Base-by-base conservation (phyloP, 495 filamentous ascomycete genomes). In the Hypoxylon lenormandii region DNA sequence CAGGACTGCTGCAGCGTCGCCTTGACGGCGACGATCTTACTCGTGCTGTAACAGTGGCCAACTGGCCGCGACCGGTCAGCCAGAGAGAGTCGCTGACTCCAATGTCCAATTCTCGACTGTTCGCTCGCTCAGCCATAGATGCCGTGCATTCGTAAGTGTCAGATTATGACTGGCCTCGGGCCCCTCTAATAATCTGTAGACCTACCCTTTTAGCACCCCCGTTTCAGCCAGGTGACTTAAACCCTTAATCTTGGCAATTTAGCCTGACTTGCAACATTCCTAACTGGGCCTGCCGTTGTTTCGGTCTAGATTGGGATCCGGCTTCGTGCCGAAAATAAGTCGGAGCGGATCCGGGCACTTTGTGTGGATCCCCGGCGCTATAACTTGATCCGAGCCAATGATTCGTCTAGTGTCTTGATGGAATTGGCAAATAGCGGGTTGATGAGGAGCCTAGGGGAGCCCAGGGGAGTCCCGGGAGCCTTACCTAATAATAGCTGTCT, bases 221-320 rank as follows among this genome's bases (percentile, higher is more conserved):
- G 19, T 40, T 58, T 66, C 58, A 58, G 51, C 51, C 62, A 63
- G 53, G 56, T 66, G 57, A 66, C 62, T 66, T 59, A 63, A 33
- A 66, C 52, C 57, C 52, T 63, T 66, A 45, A 40, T 21, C 68
- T 71, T 71, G 68, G 68, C 68, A 65, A 62, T 71, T 66, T 66
- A 71, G 68, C 49, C 68, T 66, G 62, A 66, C 68, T 71, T 48
- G 68, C 30, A 71, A 71, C 68, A 71, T 71, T 71, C 68, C 68
- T 66, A 63, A 66, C 66, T 66, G 18, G 57, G 68, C 33, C 33
- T 62, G 59, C 62, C 62, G 62, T 50, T 55, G 62, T 50, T 18
- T 63, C 57, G 58, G 57, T 71, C 57, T 54, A 71, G 58, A 66
- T 63, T 56, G 48, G 45, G 52, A 55, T 47, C 68, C 68, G 68